A percentile compares a stretch with the other conserved stretches of the same genome.
Evolutionary conservation across 179 eudicot species (phyloP).

Genomic region (Sideroxylon spinosum): DNA sequence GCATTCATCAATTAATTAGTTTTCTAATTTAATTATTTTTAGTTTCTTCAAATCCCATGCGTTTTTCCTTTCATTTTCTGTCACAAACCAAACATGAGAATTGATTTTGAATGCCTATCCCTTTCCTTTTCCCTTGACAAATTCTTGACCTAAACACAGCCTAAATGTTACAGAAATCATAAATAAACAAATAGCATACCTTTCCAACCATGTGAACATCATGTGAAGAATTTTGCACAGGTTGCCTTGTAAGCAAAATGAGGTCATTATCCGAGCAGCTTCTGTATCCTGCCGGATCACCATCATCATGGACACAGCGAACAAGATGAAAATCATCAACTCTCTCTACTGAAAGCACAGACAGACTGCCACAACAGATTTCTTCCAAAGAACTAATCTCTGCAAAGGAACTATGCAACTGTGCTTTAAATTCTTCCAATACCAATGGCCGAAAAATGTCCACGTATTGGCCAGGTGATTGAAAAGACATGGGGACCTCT

Average conservation of each 20-base stretch:
- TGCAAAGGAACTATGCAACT: conserved; percentile 67
- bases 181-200: conserved; percentile 37
- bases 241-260: conserved; percentile 73
- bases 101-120: too few relatives aligned
- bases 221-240: conserved; percentile 47
- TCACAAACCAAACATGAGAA: too few relatives aligned
- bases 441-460: conserved; percentile 84
- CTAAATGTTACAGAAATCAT: not conserved
- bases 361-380: conserved; percentile 69
- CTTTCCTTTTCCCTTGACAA: too few relatives aligned
- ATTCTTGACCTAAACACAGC: not conserved
- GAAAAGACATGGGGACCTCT: conserved; percentile 80
- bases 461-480: conserved; percentile 75
- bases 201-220: conserved; percentile 85
- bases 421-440: conserved; percentile 97
- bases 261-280: conserved; percentile 78
- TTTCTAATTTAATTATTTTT: too few relatives aligned
- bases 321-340: conserved; percentile 94
- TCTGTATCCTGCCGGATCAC: conserved; percentile 42
- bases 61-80: too few relatives aligned
- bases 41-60: too few relatives aligned
- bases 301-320: conserved; percentile 77
- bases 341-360: conserved; percentile 92
- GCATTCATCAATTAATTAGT: too few relatives aligned
- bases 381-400: conserved; percentile 76